phyloP scores from a whole-genome alignment of 2,329 filamentous ascomycete species.

The Aureobasidium sp. region DNA sequence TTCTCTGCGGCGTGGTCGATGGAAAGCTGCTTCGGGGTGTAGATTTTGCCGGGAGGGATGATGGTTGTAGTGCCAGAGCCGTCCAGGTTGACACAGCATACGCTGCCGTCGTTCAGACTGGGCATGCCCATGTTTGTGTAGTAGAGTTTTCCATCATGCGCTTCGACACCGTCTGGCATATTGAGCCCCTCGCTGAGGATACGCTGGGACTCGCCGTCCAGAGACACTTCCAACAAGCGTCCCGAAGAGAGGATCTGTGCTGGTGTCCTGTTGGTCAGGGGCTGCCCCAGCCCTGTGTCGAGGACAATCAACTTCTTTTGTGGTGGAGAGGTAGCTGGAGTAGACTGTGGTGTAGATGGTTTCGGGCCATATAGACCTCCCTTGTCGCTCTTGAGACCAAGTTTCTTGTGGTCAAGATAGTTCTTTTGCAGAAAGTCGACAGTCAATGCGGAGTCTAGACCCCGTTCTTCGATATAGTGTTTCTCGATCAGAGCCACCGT shows the following conservation, averaged over 20 bases:
- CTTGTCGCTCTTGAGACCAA: conserved; percentile 31
- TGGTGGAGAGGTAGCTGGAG: no score
- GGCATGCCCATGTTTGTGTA: conserved; percentile 26
- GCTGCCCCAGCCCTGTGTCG: not conserved
- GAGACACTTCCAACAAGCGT: not conserved
- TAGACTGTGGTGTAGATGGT: no score
- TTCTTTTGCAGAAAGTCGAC: conserved; percentile 38
- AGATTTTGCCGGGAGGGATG: conserved; percentile 35
- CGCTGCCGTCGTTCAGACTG: conserved; percentile 14
- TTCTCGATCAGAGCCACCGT: conserved; percentile 47
- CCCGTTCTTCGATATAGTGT: conserved; percentile 45
- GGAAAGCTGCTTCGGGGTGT: conserved; percentile 42
- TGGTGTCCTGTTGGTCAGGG: not conserved
- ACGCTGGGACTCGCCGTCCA: not conserved
- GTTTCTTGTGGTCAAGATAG: conserved; percentile 40
- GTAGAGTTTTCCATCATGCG: conserved; percentile 24
- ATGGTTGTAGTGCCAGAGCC: conserved; percentile 32
- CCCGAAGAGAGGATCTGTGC: not conserved
- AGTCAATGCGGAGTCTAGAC: conserved; percentile 31
- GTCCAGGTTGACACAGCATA: conserved; percentile 15
- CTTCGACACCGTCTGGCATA: conserved; percentile 27
- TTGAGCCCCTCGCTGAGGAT: not conserved
- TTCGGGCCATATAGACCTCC: conserved; percentile 15
- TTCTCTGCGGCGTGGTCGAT: conserved; percentile 23
- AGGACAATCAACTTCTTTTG: not conserved